Conservation (phyloP, 495 filamentous ascomycete genomes). For the Daldinia caldariorum region DNA sequence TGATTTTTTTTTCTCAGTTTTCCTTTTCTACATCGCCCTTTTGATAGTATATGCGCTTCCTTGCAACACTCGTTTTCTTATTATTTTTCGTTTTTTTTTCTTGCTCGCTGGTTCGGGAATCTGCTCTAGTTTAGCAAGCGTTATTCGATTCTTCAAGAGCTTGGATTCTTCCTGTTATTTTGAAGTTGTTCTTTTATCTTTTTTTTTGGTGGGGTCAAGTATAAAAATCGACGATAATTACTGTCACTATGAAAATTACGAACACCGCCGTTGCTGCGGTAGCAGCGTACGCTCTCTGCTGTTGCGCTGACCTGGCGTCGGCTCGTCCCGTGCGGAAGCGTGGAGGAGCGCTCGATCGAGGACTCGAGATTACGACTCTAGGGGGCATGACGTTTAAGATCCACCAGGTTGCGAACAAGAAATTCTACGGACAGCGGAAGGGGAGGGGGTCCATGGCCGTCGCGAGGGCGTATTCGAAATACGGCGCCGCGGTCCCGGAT, state of each 20-base stretch:
- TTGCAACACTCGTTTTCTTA: constrained; percentile 3
- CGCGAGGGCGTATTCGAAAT: constrained; percentile 56
- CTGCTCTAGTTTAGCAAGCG: constrained; percentile 17
- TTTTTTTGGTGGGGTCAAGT: no score
- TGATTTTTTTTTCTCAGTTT: constrained; percentile 10
- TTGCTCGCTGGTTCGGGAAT: constrained; percentile 38
- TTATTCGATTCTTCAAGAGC: constrained; percentile 1
- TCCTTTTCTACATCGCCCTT: constrained; percentile 24
- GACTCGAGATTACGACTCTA: constrained; percentile 46
- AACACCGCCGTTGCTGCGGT: constrained; percentile 38
- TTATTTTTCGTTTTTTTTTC: constrained; percentile 2
- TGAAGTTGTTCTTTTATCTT: constrained; percentile 24
- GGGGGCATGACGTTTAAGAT: constrained; percentile 56
- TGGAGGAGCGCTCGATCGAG: constrained; percentile 16
- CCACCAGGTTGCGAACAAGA: constrained; percentile 53
- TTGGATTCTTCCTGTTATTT: constrained; percentile 3
- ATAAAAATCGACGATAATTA: no score
- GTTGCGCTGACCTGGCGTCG: constrained; percentile 24
- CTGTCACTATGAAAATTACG: constrained; percentile 32
- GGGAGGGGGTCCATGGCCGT: constrained; percentile 55
- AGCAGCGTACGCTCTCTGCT: constrained; percentile 36
- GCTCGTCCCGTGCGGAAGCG: constrained; percentile 41
- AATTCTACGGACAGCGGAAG: constrained; percentile 44
- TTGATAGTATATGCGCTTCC: constrained; percentile 24
- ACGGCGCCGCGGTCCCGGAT: constrained; percentile 47